phyloP scores from a whole-genome alignment of 75 land plant genomes.

The Pseudotsuga menziesii region DNA sequence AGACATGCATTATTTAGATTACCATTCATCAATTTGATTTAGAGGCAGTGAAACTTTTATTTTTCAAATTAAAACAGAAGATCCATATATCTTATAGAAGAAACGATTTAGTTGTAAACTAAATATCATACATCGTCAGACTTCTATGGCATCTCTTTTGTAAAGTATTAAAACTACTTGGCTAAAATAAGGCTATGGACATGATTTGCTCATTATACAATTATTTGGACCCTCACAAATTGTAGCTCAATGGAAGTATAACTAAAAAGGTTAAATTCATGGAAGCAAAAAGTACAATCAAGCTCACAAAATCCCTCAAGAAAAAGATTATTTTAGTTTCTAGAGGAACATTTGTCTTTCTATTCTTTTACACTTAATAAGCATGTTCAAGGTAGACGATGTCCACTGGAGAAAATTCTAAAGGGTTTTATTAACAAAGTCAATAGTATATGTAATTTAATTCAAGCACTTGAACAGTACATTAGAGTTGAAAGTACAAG shows the following conservation, averaged over 20 bases:
- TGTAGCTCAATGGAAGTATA: neutral
- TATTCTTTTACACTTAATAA: neutral
- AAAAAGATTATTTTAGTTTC: neutral
- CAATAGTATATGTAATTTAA: neutral
- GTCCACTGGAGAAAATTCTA: neutral
- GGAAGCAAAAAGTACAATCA: neutral
- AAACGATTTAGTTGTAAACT: neutral
- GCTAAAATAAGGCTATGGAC: neutral
- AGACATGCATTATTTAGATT: too few relatives aligned
- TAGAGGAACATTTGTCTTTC: neutral
- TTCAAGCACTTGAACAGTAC: too few relatives aligned
- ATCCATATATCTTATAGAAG: neutral
- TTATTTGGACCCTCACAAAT: neutral
- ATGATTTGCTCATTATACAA: neutral
- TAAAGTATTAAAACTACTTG: neutral
- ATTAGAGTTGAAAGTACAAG: neutral
- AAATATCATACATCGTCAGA: neutral
- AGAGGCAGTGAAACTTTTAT: too few relatives aligned
- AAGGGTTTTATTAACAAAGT: neutral
- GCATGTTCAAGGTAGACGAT: neutral
- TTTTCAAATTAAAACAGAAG: neutral
- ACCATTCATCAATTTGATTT: too few relatives aligned
- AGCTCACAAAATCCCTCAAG: neutral
- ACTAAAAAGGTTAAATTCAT: too few relatives aligned
- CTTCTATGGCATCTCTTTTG: neutral